These are phyloP conservation scores for Anthracocystis walkeri DNA, from an alignment of 1,284 basidiomycete species.

Conservation along the genomic window DNA sequence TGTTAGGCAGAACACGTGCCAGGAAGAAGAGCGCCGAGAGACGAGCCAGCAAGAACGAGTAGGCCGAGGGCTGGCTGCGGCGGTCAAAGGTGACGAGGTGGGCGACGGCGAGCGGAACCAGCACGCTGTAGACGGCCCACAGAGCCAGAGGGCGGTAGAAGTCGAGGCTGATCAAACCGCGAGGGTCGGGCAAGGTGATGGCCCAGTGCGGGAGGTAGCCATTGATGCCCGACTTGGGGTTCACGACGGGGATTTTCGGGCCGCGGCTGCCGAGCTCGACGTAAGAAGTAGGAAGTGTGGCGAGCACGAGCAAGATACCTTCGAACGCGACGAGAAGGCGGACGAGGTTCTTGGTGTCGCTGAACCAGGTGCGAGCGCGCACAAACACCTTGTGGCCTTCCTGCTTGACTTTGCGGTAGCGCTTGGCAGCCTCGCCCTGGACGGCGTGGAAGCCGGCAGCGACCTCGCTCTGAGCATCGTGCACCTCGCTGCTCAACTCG, in stretches of 20 bases:
- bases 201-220: slow-evolving; percentile 55
- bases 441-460: slow-evolving; percentile 45
- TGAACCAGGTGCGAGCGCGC: slow-evolving; percentile 44
- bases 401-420: slow-evolving; percentile 44
- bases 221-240: slow-evolving; percentile 48
- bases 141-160: slow-evolving; percentile 58
- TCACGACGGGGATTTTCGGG: slow-evolving; percentile 45
- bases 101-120: slow-evolving; percentile 49
- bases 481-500: slow-evolving; percentile 43
- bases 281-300: slow-evolving; percentile 53
- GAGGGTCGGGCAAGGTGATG: slow-evolving; percentile 51
- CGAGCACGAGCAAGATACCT: slow-evolving; percentile 51
- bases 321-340: slow-evolving; percentile 55
- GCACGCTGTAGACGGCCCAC: slow-evolving; percentile 58
- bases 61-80: slow-evolving; percentile 48
- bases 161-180: slow-evolving; percentile 39
- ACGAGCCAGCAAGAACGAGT: slow-evolving; percentile 57
- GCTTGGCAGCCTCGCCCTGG: slow-evolving; percentile 36
- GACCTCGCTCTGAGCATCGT: slow-evolving; percentile 52
- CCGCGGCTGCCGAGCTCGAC: slow-evolving; percentile 49
- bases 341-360: slow-evolving; percentile 56
- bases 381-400: slow-evolving; percentile 39
- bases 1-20: slow-evolving; percentile 37
- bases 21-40: slow-evolving; percentile 57
- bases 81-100: slow-evolving; percentile 62